A percentile compares a stretch with the other conserved stretches of the same genome.
phyloP scores from a whole-genome alignment of 1,284 basidiomycete genomes.

The Trametes hirsuta region DNA sequence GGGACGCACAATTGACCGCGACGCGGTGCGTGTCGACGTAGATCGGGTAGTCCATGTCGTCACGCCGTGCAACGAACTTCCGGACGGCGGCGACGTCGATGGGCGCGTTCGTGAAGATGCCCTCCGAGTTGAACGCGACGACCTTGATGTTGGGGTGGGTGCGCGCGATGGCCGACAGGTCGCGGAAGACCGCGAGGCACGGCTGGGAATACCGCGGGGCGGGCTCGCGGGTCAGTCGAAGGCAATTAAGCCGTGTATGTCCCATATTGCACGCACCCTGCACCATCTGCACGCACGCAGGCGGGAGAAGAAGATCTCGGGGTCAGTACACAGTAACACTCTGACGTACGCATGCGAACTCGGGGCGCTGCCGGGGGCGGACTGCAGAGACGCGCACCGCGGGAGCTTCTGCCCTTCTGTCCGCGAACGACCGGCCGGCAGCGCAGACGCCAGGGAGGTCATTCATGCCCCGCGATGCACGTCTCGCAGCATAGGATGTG shows the following conservation, averaged over 20 bases:
- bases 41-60: constrained; percentile 37
- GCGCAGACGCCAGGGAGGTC: neutral
- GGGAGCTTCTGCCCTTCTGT: constrained; percentile 1
- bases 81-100: constrained; percentile 33
- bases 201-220: constrained; percentile 28
- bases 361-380: neutral
- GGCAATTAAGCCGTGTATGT: constrained; percentile 28
- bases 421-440: constrained; percentile 3
- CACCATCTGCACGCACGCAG: constrained; percentile 27
- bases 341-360: constrained; percentile 16
- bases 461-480: neutral
- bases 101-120: constrained; percentile 35
- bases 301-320: constrained; percentile 18
- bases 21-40: constrained; percentile 35
- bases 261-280: constrained; percentile 29
- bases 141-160: constrained; percentile 33
- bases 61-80: constrained; percentile 29
- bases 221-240: constrained; percentile 18
- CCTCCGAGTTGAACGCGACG: constrained; percentile 38
- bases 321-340: constrained; percentile 19
- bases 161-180: constrained; percentile 33
- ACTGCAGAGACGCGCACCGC: constrained; percentile 11
- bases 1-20: constrained; percentile 33
- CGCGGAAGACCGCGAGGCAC: constrained; percentile 35
- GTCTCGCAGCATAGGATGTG: neutral